Evolutionary conservation across 768 basidiomycete genomes (phyloP), one percentile per base, ranked within the genome.

Genomic region (Mycena crocata): DNA sequence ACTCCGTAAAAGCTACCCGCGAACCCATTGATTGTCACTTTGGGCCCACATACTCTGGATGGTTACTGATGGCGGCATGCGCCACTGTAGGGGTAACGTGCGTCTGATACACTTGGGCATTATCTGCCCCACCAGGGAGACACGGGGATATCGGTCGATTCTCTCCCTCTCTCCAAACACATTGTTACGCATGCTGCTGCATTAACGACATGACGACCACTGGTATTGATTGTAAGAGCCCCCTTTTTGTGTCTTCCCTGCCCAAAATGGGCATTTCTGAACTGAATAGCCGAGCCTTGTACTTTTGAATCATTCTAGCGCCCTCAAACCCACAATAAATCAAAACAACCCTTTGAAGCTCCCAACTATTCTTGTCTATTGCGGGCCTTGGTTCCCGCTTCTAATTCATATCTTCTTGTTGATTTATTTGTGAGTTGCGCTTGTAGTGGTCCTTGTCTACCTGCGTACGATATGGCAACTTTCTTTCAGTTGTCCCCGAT

Each of bases 321-420:
- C 62, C 62, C 62, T 64, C 62, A 64, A n/a, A 57, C 2, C 31
- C 48, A 57, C 46, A 64, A 64, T 50, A 57, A n/a, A 42, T 26
- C 48, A 57, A 57, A 64, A 64, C 49, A 64, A 31, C 23, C 37
- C 19, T 15, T 7, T 48, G 28, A 52, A 35, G 34, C 9, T 19
- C 9, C 40, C 17, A 21, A 32, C 54, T 59, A 59, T 49, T 49
- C 35, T 62, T 19, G 52, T 31, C 51, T 48, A 28, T 50, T 30
- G 28, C 51, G 3, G 23, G 49, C 24, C 40, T 56, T 23, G 21
- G 26, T 54, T 17, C 30, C 14, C n/a, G 31, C 40, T 52, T 42
- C 60, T 54, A 48, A 48, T 57, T 28, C 30, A 37, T 52, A 23
- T 37, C 21, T 32, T 39, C 42, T 57, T 50, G 55, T 64, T 55